phyloP scores from a whole-genome alignment of 2,329 filamentous ascomycete species.

The Monosporascus sp. region DNA sequence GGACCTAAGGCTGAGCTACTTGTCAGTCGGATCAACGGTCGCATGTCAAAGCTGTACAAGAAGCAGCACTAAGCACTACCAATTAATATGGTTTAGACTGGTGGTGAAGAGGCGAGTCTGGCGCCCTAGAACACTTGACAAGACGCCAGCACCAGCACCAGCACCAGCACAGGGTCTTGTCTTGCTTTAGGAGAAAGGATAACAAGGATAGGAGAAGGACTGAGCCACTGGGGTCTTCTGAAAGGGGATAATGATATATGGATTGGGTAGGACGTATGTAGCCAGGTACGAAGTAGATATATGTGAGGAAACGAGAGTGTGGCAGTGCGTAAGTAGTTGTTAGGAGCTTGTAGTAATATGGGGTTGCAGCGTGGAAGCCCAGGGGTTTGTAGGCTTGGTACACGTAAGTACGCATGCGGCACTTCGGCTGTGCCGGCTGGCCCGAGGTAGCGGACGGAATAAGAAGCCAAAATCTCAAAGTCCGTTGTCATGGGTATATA shows the following conservation, averaged over 20 bases:
- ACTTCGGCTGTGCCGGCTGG: too few relatives aligned
- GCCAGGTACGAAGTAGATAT: neutral
- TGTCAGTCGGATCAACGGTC: slow-evolving; percentile 9
- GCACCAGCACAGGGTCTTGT: neutral
- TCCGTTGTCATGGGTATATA: neutral
- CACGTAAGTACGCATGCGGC: too few relatives aligned
- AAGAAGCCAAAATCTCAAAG: neutral
- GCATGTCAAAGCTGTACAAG: slow-evolving; percentile 2
- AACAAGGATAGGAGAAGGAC: neutral
- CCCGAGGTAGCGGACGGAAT: neutral
- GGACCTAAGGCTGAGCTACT: slow-evolving; percentile 7
- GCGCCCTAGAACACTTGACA: neutral
- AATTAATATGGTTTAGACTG: too few relatives aligned
- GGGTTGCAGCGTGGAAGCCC: too few relatives aligned
- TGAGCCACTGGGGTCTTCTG: neutral
- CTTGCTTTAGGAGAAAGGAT: neutral
- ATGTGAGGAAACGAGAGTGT: too few relatives aligned
- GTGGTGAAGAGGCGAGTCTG: neutral
- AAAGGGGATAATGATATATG: neutral
- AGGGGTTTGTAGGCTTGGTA: too few relatives aligned
- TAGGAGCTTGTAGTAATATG: too few relatives aligned
- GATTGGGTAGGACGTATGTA: neutral
- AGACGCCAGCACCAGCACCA: neutral
- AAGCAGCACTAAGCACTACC: neutral
- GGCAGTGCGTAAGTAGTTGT: too few relatives aligned